Conservation (phyloP, 2,329 filamentous ascomycete species). For the Pseudopyricularia cyperi region DNA sequence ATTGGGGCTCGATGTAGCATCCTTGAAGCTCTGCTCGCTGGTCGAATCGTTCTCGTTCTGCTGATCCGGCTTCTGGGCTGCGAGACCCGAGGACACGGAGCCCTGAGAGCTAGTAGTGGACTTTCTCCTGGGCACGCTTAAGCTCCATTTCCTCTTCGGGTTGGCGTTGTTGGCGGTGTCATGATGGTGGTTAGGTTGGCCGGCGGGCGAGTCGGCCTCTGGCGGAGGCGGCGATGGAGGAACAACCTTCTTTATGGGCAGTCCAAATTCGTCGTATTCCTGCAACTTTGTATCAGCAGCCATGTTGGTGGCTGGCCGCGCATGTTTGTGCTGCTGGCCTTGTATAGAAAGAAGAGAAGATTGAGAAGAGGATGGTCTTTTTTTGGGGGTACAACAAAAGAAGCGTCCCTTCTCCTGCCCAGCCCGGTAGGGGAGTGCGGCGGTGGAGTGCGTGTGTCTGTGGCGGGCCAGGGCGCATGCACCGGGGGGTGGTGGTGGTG, state of each 20-base stretch:
- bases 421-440: too few species aligned
- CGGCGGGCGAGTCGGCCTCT: not conserved
- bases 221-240: constrained; percentile 7
- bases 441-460: not conserved
- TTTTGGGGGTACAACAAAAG: too few species aligned
- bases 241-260: constrained; percentile 44
- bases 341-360: not conserved
- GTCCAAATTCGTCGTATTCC: constrained; percentile 58
- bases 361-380: not conserved
- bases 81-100: constrained; percentile 1
- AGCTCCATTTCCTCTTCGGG: constrained; percentile 5
- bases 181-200: constrained; percentile 3
- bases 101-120: constrained; percentile 6
- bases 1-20: constrained; percentile 14
- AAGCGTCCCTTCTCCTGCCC: too few species aligned
- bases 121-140: constrained; percentile 4
- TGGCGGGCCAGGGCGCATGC: not conserved
- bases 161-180: not conserved
- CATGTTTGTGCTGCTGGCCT: constrained; percentile 15
- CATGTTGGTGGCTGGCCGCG: constrained; percentile 11
- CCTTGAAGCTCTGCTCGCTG: constrained; percentile 14
- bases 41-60: constrained; percentile 10
- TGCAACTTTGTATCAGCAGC: constrained; percentile 14
- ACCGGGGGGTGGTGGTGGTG: too few species aligned
- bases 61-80: not conserved